phyloP scores from a whole-genome alignment of 2,329 filamentous ascomycete species.

The Trichoderma atroviride region DNA sequence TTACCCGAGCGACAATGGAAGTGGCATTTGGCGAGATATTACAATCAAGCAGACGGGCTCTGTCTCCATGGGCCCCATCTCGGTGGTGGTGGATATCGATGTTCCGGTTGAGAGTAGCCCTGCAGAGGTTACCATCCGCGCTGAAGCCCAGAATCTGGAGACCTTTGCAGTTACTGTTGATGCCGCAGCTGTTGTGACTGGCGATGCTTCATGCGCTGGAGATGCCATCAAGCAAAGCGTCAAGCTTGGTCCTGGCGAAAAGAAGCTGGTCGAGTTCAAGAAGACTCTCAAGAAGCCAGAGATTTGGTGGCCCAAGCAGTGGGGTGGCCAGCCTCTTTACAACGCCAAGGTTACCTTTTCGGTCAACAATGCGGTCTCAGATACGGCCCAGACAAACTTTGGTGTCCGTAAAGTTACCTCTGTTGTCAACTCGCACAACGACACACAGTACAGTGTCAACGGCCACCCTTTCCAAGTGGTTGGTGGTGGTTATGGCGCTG shows the following conservation, averaged over 20 bases:
- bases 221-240: conserved; percentile 39
- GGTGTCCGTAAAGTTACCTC: conserved; percentile 49
- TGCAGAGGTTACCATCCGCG: conserved; percentile 44
- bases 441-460: conserved; percentile 60
- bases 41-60: conserved; percentile 58
- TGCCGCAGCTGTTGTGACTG: conserved; percentile 40
- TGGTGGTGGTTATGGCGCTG: conserved; percentile 62
- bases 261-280: conserved; percentile 42
- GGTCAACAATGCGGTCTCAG: conserved; percentile 37
- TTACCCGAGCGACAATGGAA: conserved; percentile 62
- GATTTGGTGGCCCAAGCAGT: conserved; percentile 65
- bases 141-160: conserved; percentile 46
- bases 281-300: conserved; percentile 46
- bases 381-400: conserved; percentile 35
- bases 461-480: conserved; percentile 60
- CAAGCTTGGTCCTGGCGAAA: conserved; percentile 43
- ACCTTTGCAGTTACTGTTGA: conserved; percentile 43
- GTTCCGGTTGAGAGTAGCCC: conserved; percentile 29
- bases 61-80: conserved; percentile 49
- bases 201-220: conserved; percentile 35
- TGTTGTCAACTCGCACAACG: conserved; percentile 53
- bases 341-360: conserved; percentile 37
- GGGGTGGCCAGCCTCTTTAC: conserved; percentile 61
- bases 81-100: conserved; percentile 49
- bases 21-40: conserved; percentile 64